These are phyloP conservation scores for Debaryomyces sp. DNA, from an alignment of 1,139 yeast species.

Conservation along the genomic window DNA sequence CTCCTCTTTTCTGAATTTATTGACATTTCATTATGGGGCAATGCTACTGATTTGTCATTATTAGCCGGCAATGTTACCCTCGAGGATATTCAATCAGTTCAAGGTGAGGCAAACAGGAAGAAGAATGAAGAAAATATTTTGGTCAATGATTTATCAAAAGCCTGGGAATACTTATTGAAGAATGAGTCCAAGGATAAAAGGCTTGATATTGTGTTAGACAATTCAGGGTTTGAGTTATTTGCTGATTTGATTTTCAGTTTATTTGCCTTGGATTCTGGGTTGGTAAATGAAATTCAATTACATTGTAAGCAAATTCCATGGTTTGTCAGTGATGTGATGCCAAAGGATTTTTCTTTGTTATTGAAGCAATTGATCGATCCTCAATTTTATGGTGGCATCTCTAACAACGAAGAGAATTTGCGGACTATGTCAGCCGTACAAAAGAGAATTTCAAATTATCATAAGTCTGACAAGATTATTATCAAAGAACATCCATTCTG, in stretches of 20 bases:
- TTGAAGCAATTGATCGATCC: slow-evolving; percentile 59
- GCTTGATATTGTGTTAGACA: slow-evolving; percentile 87
- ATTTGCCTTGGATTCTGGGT: slow-evolving; percentile 71
- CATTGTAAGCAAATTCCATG: slow-evolving; percentile 94
- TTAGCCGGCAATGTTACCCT: slow-evolving; percentile 76
- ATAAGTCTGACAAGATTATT: slow-evolving; percentile 51
- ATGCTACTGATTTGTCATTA: slow-evolving; percentile 91
- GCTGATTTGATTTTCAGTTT: slow-evolving; percentile 80
- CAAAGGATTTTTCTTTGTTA: slow-evolving; percentile 70
- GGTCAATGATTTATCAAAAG: slow-evolving; percentile 69
- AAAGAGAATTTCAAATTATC: slow-evolving; percentile 50
- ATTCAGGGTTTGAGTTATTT: slow-evolving; percentile 92
- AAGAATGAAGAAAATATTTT: slow-evolving; percentile 82
- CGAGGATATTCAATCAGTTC: slow-evolving; percentile 87
- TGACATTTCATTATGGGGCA: slow-evolving; percentile 95
- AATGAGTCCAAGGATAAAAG: slow-evolving; percentile 37
- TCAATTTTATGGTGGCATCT: slow-evolving; percentile 52
- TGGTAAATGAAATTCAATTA: slow-evolving; percentile 65
- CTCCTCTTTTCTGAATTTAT: slow-evolving; percentile 75
- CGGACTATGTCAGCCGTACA: slow-evolving; percentile 45
- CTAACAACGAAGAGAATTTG: slow-evolving; percentile 26
- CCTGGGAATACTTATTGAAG: slow-evolving; percentile 55
- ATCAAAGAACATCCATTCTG: slow-evolving; percentile 76
- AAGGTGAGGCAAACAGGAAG: slow-evolving; percentile 86
- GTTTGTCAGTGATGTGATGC: slow-evolving; percentile 96